phyloP scores from a whole-genome alignment of 768 basidiomycete species.

The Lyophyllum decastes region DNA sequence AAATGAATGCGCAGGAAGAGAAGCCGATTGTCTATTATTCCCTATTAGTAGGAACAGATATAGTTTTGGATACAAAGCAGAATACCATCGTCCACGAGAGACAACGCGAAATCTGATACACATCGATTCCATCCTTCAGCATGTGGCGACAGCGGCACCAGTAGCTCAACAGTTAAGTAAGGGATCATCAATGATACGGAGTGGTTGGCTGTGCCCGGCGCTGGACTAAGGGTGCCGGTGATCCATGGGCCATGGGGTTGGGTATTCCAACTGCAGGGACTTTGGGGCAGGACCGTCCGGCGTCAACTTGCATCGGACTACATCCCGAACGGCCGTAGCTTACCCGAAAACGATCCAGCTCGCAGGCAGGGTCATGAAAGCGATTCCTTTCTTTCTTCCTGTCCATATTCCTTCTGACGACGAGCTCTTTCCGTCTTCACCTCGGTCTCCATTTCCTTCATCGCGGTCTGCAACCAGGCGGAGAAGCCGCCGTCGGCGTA shows the following conservation, averaged over 20 bases:
- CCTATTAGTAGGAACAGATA: background rate
- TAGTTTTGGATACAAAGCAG: background rate
- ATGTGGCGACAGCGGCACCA: background rate
- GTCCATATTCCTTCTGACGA: conserved; percentile 24
- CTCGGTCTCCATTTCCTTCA: conserved; percentile 61
- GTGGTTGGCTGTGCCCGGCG: background rate
- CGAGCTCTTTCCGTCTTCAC: conserved; percentile 47
- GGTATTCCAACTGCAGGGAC: background rate
- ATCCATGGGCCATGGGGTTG: background rate
- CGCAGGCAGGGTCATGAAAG: background rate
- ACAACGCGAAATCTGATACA: background rate
- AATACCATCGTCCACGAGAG: background rate
- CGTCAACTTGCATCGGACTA: background rate
- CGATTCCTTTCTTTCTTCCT: background rate
- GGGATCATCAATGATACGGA: background rate
- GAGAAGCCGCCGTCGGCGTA: conserved; percentile 61
- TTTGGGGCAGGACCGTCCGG: background rate
- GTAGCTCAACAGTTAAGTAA: background rate
- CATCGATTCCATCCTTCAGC: background rate
- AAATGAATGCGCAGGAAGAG: background rate
- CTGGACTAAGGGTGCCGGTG: background rate
- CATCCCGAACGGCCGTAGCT: background rate
- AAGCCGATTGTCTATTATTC: background rate
- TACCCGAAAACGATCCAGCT: background rate
- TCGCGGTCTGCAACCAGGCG: conserved; percentile 54